These are phyloP conservation scores for Cavenderia fasciculata DNA, from an alignment of 78 protist species.

Conservation along the genomic window DNA sequence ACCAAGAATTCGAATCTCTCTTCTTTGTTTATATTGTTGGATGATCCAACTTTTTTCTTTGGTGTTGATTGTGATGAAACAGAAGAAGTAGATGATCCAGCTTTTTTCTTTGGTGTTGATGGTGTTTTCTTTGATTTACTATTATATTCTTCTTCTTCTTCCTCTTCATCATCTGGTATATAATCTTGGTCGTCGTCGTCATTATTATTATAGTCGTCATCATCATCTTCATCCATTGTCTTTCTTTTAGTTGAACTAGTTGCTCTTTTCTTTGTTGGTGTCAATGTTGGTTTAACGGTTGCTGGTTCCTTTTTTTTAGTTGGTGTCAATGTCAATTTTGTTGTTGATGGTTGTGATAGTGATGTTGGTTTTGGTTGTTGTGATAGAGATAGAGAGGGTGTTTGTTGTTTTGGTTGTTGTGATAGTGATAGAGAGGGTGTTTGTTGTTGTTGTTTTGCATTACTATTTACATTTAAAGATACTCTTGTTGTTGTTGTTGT, in stretches of 20 bases:
- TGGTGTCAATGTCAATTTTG: not conserved
- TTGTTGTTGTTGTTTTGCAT: not conserved
- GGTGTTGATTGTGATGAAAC: not conserved
- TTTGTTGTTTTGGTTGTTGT: not conserved
- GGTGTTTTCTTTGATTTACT: not conserved
- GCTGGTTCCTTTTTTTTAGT: too few species aligned
- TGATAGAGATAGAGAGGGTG: not conserved
- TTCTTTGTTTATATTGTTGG: slow-evolving; percentile 20
- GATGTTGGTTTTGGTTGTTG: not conserved
- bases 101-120: not conserved
- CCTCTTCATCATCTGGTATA: not conserved
- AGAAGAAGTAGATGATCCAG: not conserved
- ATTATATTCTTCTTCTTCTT: not conserved
- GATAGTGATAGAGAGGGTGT: not conserved
- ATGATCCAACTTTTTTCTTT: not conserved
- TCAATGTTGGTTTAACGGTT: too few species aligned
- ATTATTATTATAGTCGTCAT: slow-evolving; percentile 1
- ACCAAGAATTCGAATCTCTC: slow-evolving; percentile 51
- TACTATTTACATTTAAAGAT: not conserved
- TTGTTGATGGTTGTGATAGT: not conserved
- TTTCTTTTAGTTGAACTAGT: not conserved
- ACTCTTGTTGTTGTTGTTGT: not conserved
- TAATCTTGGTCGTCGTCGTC: not conserved
- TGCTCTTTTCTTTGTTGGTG: not conserved
- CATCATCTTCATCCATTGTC: not conserved